These are phyloP conservation scores for Eremothecium coryli DNA, from an alignment of 1,139 yeast species.

Conservation along the genomic window DNA sequence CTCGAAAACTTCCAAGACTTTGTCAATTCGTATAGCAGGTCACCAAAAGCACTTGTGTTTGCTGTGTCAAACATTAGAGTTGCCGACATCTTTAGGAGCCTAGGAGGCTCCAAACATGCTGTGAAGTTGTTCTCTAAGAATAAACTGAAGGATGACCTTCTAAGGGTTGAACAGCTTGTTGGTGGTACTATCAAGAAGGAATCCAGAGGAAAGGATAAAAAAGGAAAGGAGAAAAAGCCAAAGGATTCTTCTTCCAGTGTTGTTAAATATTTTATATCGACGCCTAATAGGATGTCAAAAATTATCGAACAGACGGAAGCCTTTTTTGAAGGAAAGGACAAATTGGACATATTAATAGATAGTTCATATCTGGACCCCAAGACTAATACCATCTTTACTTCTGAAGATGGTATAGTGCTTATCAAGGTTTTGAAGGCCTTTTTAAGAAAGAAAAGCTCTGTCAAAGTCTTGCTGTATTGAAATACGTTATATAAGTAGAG, in stretches of 20 bases:
- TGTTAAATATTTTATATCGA: conserved; percentile 39
- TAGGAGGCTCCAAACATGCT: conserved; percentile 42
- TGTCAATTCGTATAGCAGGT: conserved; percentile 21
- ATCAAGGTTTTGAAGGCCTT: conserved; percentile 23
- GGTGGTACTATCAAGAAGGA: conserved; percentile 7
- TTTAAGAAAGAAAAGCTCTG: conserved; percentile 28
- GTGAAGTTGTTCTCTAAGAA: conserved; percentile 55
- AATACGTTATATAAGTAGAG: not conserved
- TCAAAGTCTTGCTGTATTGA: conserved; percentile 26
- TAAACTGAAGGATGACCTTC: conserved; percentile 49
- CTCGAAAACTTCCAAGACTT: conserved; percentile 23
- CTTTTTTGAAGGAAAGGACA: conserved; percentile 39
- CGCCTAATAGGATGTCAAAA: conserved; percentile 51
- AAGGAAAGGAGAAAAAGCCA: conserved; percentile 1
- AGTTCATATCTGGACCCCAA: conserved; percentile 54
- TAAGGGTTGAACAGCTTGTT: conserved; percentile 27
- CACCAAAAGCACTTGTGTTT: conserved; percentile 27
- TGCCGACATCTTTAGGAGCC: conserved; percentile 33
- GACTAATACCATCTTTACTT: conserved; percentile 26
- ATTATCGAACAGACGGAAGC: conserved; percentile 38
- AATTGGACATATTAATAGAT: conserved; percentile 50
- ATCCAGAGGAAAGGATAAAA: conserved; percentile 6
- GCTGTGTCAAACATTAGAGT: conserved; percentile 30
- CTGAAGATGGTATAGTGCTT: conserved; percentile 22
- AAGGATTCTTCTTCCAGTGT: conserved; percentile 2